Percentiles rank a stretch among this genome's conserved stretches.
phyloP scores from a whole-genome alignment of 2,329 filamentous ascomycete genomes.

The Colletotrichum abscissum region DNA sequence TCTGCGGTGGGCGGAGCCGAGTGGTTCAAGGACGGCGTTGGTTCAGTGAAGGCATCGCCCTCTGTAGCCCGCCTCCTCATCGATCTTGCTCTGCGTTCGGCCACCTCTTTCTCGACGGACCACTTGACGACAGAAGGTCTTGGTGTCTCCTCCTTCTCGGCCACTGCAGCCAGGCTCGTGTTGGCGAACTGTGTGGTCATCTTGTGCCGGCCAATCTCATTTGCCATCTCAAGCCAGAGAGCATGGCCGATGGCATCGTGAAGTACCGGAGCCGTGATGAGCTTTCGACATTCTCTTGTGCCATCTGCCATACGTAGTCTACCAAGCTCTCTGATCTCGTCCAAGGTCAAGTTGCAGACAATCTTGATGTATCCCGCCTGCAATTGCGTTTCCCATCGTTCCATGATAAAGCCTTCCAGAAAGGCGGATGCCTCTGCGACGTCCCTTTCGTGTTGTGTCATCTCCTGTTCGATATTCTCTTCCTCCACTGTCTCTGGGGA shows the following conservation, averaged over 20 bases:
- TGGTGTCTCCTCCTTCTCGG: neutral
- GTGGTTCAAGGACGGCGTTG: neutral
- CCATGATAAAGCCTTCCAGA: neutral
- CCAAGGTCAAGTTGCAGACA: slow-evolving; percentile 23
- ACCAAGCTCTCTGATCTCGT: slow-evolving; percentile 2
- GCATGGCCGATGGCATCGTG: slow-evolving; percentile 21
- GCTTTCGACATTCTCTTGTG: slow-evolving; percentile 7
- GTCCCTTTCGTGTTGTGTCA: neutral
- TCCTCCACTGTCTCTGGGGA: too few relatives aligned
- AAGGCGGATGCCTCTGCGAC: neutral
- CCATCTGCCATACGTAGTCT: slow-evolving; percentile 4
- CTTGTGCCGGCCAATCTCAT: neutral
- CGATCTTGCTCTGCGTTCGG: slow-evolving; percentile 3
- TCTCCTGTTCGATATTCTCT: too few relatives aligned
- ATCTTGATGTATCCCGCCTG: slow-evolving; percentile 25
- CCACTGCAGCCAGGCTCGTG: neutral
- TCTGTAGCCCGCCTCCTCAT: slow-evolving; percentile 1
- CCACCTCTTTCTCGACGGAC: neutral
- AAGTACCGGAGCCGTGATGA: slow-evolving; percentile 27
- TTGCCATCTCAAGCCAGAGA: slow-evolving; percentile 12
- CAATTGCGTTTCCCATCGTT: slow-evolving; percentile 1
- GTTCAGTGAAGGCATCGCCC: neutral
- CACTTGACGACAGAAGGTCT: neutral
- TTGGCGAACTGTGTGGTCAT: neutral
- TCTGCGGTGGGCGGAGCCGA: neutral